Evolutionary conservation across 495 filamentous ascomycete species (phyloP), one percentile per base, ranked within the genome.

Genomic region (Podospora australis): DNA sequence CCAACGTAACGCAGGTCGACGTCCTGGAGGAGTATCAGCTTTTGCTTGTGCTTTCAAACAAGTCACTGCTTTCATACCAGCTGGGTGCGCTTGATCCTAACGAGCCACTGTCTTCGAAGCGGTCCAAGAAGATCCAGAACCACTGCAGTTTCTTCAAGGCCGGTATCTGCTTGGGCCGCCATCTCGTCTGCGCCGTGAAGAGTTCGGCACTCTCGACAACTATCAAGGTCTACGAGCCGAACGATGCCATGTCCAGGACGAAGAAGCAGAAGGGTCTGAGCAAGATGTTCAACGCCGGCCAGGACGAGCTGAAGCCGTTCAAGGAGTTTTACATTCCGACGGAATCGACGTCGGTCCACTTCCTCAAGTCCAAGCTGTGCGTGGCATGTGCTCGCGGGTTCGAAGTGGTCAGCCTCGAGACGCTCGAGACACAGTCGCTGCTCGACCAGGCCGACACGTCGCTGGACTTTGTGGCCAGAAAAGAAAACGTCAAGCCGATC

Each of bases 311-410:
- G 44, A 95, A 89, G 62, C 87, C 90, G 13, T 96, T 92, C 77
- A 96, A 97, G 78, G 94, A 99, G 73, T 96, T 96, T 61, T 97
- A 97, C 68, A 96, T 99, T 54, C 94, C 94, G 6, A 88, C 89
- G 4, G 94, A 99, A 69, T 91, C 90, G 6, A 88, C 84, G 2
- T 96, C 90, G 39, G 90, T 99, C 20, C 94, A 99, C 64, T 99
- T 96, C 78, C 76, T 99, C 52, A 88, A 90, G 53, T 91, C 88
- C 52, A 97, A 95, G 58, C 79, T 99, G 16, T 99, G 94, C 63
- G 92, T 97, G 36, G 94, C 90, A 28, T 97, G 92, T 68, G 83
- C 89, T 3, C 78, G 86, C 60, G 94, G 94, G 32, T 99, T 99
- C 67, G 94, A 99, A 63, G 90, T 99, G 38, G 94, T 99, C 55